Percentiles rank a stretch among this genome's conserved stretches.
Evolutionary conservation across 2,329 filamentous ascomycete species (phyloP).

Genomic region (Pseudopyrenochaeta lycopersici): DNA sequence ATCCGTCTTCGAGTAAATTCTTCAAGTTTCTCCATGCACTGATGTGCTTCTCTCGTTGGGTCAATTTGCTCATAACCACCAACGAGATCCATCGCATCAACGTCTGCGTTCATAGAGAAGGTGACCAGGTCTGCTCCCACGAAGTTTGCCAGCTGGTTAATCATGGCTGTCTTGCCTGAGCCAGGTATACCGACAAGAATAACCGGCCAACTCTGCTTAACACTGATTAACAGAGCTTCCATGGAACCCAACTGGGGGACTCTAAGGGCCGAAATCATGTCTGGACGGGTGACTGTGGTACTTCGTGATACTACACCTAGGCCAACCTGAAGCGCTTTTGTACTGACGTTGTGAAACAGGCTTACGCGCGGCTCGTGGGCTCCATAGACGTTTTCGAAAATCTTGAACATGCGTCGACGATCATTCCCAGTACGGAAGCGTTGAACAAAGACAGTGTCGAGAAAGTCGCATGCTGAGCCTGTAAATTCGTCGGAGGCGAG

Average conservation of each 20-base stretch:
- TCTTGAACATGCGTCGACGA: slow-evolving; percentile 67
- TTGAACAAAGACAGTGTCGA: slow-evolving; percentile 84
- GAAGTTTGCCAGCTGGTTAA: slow-evolving; percentile 81
- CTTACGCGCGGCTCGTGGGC: slow-evolving; percentile 41
- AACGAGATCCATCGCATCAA: slow-evolving; percentile 96
- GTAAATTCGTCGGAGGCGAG: slow-evolving; percentile 67
- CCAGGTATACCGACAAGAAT: slow-evolving; percentile 88
- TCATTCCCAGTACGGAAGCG: slow-evolving; percentile 82
- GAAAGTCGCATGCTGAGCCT: slow-evolving; percentile 73
- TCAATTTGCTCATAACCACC: slow-evolving; percentile 97
- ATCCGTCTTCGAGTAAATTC: slow-evolving; percentile 59
- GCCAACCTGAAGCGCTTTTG: slow-evolving; percentile 78
- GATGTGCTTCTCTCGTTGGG: slow-evolving; percentile 74
- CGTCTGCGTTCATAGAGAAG: slow-evolving; percentile 91
- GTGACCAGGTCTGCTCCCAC: slow-evolving; percentile 80
- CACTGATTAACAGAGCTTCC: slow-evolving; percentile 86
- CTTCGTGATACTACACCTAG: slow-evolving; percentile 75
- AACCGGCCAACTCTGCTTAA: slow-evolving; percentile 86
- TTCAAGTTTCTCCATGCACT: slow-evolving; percentile 64
- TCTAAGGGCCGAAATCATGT: slow-evolving; percentile 25
- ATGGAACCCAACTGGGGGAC: slow-evolving; percentile 72
- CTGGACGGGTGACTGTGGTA: slow-evolving; percentile 39
- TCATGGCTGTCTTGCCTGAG: slow-evolving; percentile 82
- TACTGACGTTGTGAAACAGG: slow-evolving; percentile 75
- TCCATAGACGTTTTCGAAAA: slow-evolving; percentile 74